Evolutionary conservation across 352 stramenopile genomes (phyloP).

Genomic region (Phytopythium cucurbitacearum): DNA sequence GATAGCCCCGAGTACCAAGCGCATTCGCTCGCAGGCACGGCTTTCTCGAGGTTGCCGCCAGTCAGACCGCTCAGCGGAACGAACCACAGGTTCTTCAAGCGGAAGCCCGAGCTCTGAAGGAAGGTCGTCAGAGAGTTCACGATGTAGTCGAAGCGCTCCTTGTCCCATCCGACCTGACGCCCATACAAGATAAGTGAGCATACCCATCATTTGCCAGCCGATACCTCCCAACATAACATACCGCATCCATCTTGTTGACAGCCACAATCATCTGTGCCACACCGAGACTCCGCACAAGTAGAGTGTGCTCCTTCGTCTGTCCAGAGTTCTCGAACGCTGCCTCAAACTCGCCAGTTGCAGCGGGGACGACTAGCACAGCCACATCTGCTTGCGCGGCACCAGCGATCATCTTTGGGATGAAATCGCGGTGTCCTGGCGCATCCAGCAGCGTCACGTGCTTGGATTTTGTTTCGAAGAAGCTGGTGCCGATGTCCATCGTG

Average conservation of each 20-base stretch:
- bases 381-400: constrained; percentile 91
- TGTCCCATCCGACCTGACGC: constrained; percentile 48
- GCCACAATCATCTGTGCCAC: constrained; percentile 95
- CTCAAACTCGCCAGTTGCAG: constrained; percentile 94
- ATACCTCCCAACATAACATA: constrained; percentile 10
- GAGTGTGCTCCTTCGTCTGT: constrained; percentile 97
- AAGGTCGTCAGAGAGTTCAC: constrained; percentile 70
- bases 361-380: constrained; percentile 93
- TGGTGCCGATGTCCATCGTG: constrained; percentile 97
- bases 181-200: background rate
- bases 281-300: constrained; percentile 91
- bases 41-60: constrained; percentile 79
- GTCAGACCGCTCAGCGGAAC: constrained; percentile 86
- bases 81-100: constrained; percentile 78
- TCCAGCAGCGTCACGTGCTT: constrained; percentile 95
- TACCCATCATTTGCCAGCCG: too few relatives aligned
- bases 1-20: constrained; percentile 78
- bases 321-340: constrained; percentile 92
- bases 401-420: constrained; percentile 98
- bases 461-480: constrained; percentile 85
- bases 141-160: constrained; percentile 79
- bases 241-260: constrained; percentile 98
- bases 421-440: constrained; percentile 95
- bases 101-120: constrained; percentile 71
- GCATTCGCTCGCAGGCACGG: constrained; percentile 37